Percentiles rank a stretch among this genome's conserved stretches.
Conservation (phyloP, 208 protist species). For the Phytomonas francai region DNA sequence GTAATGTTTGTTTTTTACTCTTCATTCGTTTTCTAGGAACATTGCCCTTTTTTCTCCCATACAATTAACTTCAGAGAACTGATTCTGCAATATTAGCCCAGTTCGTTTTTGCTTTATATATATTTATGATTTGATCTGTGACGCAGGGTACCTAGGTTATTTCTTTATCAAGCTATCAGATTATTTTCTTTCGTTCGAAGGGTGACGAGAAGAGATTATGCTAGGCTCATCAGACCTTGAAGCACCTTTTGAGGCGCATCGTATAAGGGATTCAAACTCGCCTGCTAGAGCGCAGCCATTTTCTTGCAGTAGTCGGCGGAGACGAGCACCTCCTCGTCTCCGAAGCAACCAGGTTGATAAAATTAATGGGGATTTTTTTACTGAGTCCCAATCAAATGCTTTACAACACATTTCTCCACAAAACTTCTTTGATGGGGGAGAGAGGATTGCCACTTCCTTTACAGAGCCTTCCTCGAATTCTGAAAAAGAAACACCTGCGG, state of each 20-base stretch:
- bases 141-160: background rate
- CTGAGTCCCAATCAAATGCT: background rate
- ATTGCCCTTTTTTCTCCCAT: slow-evolving; percentile 7
- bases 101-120: background rate
- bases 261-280: background rate
- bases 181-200: background rate
- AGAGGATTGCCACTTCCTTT: background rate
- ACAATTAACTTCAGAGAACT: background rate
- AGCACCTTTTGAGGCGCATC: background rate
- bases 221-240: background rate
- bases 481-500: background rate
- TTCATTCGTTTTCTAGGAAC: slow-evolving; percentile 7
- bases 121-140: background rate
- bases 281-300: background rate
- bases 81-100: background rate
- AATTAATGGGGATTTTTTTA: background rate
- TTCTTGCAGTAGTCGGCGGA: background rate
- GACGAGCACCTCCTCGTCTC: background rate
- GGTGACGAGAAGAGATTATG: background rate
- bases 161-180: background rate
- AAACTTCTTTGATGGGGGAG: background rate
- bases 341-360: background rate
- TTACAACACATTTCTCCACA: background rate
- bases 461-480: background rate
- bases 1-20: slow-evolving; percentile 5